A percentile compares a stretch with the other conserved stretches of the same genome.
phyloP scores from a whole-genome alignment of 2,329 filamentous ascomycete genomes.

The Trichoderma harzianum region DNA sequence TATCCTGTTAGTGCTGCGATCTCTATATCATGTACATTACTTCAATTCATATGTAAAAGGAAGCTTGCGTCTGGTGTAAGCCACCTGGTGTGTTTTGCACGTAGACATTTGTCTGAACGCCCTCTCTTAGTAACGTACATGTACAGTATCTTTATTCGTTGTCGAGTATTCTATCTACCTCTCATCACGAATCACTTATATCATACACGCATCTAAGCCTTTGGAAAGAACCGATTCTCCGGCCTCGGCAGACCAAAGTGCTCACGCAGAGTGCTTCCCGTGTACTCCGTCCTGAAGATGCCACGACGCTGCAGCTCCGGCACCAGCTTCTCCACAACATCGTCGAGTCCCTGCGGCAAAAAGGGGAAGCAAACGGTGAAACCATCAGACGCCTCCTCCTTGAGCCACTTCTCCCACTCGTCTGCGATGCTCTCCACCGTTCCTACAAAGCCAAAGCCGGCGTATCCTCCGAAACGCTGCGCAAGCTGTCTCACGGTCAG shows the following conservation, averaged over 20 bases:
- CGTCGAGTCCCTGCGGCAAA: conserved; percentile 48
- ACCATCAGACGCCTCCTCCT: conserved; percentile 46
- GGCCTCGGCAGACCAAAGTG: conserved; percentile 52
- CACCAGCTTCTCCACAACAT: conserved; percentile 44
- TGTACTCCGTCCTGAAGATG: conserved; percentile 50
- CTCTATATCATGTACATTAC: neutral
- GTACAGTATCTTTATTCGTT: neutral
- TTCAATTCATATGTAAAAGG: no score
- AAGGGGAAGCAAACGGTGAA: conserved; percentile 51
- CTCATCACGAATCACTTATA: neutral
- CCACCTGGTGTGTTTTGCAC: no score
- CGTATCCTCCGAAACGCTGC: conserved; percentile 47
- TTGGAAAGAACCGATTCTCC: conserved; percentile 35
- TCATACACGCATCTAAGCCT: neutral
- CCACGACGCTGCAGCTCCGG: conserved; percentile 51
- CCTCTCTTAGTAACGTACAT: neutral
- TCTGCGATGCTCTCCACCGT: conserved; percentile 47
- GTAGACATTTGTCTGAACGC: no score
- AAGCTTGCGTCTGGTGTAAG: no score
- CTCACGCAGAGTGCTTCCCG: conserved; percentile 50
- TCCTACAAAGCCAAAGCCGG: conserved; percentile 49
- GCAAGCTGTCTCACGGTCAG: conserved; percentile 52
- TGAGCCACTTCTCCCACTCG: conserved; percentile 47
- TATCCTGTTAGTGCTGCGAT: neutral
- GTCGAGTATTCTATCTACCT: neutral